Percentiles rank a stretch among this genome's conserved stretches.
phyloP scores from a whole-genome alignment of 1,139 yeast species.

The Blastobotrys persicus region DNA sequence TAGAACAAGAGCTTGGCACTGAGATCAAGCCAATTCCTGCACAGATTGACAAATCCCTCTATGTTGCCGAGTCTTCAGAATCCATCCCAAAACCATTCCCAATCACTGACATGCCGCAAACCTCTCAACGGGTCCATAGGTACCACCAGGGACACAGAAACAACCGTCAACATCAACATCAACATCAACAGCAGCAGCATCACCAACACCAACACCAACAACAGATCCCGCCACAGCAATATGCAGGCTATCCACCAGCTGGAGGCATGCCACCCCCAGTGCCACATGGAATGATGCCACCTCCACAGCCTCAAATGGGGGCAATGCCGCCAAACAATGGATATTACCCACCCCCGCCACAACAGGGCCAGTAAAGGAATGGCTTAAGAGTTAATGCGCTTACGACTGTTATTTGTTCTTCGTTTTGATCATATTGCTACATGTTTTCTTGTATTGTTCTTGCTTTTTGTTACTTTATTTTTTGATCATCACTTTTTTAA shows the following conservation, averaged over 20 bases:
- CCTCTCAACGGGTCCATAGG: slow-evolving; percentile 29
- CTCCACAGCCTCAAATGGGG: slow-evolving; percentile 17
- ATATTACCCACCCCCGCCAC: slow-evolving; percentile 22
- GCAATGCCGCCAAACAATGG: slow-evolving; percentile 9
- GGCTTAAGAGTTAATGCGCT: background rate
- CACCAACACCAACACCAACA: slow-evolving; percentile 25
- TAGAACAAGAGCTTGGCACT: slow-evolving; percentile 96
- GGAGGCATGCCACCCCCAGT: slow-evolving; percentile 16
- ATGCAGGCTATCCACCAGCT: background rate
- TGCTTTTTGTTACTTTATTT: slow-evolving; percentile 10
- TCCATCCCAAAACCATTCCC: slow-evolving; percentile 88
- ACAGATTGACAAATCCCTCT: slow-evolving; percentile 78
- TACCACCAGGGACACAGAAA: slow-evolving; percentile 21
- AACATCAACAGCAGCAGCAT: slow-evolving; percentile 25
- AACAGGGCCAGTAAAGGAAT: slow-evolving; percentile 8
- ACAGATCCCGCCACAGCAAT: slow-evolving; percentile 16
- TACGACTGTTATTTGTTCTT: slow-evolving; percentile 6
- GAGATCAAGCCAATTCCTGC: slow-evolving; percentile 97
- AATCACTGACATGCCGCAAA: slow-evolving; percentile 59
- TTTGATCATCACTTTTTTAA: slow-evolving; percentile 5
- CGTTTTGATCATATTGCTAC: slow-evolving; percentile 14
- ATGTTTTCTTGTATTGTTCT: slow-evolving; percentile 12
- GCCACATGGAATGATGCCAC: slow-evolving; percentile 19
- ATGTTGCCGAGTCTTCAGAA: slow-evolving; percentile 78
- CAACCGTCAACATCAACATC: slow-evolving; percentile 26